A percentile compares a stretch with the other conserved stretches of the same genome.
These are phyloP conservation scores for Trichoderma harzianum DNA, from an alignment of 2,329 filamentous ascomycete species.

Conservation along the genomic window DNA sequence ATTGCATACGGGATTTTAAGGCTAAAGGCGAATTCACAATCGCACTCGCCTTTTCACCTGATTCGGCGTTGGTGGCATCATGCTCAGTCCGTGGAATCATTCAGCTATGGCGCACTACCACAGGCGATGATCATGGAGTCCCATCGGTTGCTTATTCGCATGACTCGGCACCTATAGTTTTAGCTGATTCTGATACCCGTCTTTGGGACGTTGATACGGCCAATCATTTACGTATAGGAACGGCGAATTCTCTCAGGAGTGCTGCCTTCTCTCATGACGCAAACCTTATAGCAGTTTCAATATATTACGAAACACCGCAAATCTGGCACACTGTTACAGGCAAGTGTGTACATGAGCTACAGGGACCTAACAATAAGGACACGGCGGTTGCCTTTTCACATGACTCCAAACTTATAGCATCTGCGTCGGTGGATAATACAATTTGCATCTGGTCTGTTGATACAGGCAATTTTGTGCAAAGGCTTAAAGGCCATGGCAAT, in stretches of 20 bases:
- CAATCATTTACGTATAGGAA: not conserved
- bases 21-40: accelerated
- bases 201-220: not conserved
- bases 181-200: not conserved
- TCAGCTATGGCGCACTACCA: not conserved
- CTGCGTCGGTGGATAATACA: accelerated
- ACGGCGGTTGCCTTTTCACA: not conserved
- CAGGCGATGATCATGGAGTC: not conserved
- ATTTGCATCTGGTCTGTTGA: not conserved
- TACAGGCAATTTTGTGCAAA: not conserved
- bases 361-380: accelerated
- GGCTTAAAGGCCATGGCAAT: not conserved
- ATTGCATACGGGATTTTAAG: not conserved
- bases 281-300: not conserved
- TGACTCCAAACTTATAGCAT: not conserved
- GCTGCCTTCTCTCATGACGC: not conserved
- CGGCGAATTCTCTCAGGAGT: accelerated
- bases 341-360: not conserved
- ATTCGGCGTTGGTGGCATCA: too few species aligned
- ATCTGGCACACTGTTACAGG: not conserved
- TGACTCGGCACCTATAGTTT: not conserved
- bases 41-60: not conserved
- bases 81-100: not conserved
- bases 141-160: not conserved
- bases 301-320: accelerated